Conservation (phyloP, 805 yeast genomes). For the Metschnikowia drakensbergensis region DNA sequence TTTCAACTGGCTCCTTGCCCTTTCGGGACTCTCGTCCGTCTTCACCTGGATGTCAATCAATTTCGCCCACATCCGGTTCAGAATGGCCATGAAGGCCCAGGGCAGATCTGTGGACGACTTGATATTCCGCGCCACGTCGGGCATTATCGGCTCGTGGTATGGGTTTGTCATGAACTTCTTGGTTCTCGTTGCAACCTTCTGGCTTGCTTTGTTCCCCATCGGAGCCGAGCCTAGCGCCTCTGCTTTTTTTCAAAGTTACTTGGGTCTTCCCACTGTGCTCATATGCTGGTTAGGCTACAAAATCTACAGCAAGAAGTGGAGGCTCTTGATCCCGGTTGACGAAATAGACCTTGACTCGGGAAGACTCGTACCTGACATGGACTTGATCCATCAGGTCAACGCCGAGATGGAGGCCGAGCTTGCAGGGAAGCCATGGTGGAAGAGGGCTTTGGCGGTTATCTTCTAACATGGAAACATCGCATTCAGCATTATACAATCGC, state of each 20-base stretch:
- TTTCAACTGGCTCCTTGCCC: conserved; percentile 40
- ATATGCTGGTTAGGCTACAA: conserved; percentile 25
- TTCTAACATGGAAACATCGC: conserved; percentile 1
- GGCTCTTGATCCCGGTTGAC: conserved; percentile 18
- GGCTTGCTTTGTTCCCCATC: conserved; percentile 26
- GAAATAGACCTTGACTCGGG: conserved; percentile 27
- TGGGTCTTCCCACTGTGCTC: conserved; percentile 24
- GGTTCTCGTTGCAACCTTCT: conserved; percentile 26
- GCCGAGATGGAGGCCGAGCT: conserved; percentile 12
- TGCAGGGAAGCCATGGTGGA: conserved; percentile 12
- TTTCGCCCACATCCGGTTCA: conserved; percentile 39
- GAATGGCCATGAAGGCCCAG: conserved; percentile 37
- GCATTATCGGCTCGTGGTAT: conserved; percentile 27
- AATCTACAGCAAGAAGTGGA: conserved; percentile 19
- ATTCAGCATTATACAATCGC: neutral
- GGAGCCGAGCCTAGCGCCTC: conserved; percentile 21
- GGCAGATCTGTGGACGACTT: conserved; percentile 46
- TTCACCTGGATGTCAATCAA: conserved; percentile 45
- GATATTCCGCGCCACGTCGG: conserved; percentile 53
- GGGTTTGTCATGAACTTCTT: conserved; percentile 21
- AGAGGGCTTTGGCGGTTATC: conserved; percentile 9
- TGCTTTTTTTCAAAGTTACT: conserved; percentile 26
- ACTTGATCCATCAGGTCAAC: conserved; percentile 24
- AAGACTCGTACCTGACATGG: conserved; percentile 23
- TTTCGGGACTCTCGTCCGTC: conserved; percentile 40